Evolutionary conservation across 306 rosid genomes (phyloP).

Genomic region (Dryas octopetala): DNA sequence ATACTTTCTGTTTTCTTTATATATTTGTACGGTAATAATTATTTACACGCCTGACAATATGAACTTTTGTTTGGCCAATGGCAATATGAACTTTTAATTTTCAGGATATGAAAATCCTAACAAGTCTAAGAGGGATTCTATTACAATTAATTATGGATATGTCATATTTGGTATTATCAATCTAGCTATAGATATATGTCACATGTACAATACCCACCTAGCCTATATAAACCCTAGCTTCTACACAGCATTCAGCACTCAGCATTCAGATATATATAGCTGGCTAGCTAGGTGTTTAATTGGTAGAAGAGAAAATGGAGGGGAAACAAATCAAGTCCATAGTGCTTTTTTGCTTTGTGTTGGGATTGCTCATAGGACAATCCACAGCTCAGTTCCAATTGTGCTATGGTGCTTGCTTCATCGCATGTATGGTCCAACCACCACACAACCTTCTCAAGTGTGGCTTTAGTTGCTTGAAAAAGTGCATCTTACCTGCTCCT

Average conservation of each 20-base stretch:
- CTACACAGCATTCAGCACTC: background rate
- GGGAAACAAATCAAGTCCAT: background rate
- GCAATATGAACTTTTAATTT: too few species aligned
- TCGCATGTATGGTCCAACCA: background rate
- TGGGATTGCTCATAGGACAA: slow-evolving; percentile 4
- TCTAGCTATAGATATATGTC: too few species aligned
- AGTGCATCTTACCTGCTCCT: background rate
- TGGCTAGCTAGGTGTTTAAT: background rate
- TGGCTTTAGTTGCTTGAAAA: background rate
- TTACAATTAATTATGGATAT: too few species aligned
- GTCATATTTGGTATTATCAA: too few species aligned
- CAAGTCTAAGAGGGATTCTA: too few species aligned
- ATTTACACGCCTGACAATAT: too few species aligned
- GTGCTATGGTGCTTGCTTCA: slow-evolving; percentile 14
- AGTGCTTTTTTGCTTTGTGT: background rate
- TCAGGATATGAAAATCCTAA: too few species aligned
- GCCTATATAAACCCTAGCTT: background rate
- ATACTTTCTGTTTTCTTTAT: too few species aligned
- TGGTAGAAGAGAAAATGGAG: slow-evolving; percentile 1
- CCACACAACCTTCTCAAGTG: background rate
- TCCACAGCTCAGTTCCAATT: background rate
- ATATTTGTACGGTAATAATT: too few species aligned
- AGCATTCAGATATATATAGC: background rate
- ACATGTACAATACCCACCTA: background rate
- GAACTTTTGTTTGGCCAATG: too few species aligned